Evolutionary conservation across 345 rosid genomes (phyloP).

Genomic region (Boechera stricta): DNA sequence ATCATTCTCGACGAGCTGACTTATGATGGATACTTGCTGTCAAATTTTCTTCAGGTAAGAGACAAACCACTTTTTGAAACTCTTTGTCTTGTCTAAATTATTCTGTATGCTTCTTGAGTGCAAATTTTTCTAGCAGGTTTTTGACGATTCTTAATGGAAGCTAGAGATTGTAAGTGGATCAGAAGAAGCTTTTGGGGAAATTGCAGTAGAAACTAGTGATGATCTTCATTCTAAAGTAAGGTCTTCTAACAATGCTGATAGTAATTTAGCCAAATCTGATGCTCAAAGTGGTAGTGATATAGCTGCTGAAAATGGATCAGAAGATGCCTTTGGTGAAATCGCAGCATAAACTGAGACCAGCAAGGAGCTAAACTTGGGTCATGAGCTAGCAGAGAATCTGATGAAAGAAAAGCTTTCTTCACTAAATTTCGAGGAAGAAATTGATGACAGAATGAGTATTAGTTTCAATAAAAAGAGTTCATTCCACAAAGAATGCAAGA

Average conservation of each 20-base stretch:
- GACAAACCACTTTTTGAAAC: too few relatives aligned
- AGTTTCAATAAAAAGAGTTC: conserved; percentile 53
- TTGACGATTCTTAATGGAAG: too few relatives aligned
- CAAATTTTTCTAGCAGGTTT: too few relatives aligned
- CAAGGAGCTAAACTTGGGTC: background rate
- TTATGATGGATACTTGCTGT: too few relatives aligned
- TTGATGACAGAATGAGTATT: conserved; percentile 54
- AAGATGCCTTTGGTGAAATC: too few relatives aligned
- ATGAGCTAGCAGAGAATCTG: conserved; percentile 5
- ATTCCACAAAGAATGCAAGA: conserved; percentile 40
- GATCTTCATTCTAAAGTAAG: conserved; percentile 30
- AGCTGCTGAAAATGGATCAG: too few relatives aligned
- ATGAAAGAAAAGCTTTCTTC: conserved; percentile 43
- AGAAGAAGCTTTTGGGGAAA: background rate
- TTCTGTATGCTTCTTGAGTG: too few relatives aligned
- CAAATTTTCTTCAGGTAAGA: too few relatives aligned
- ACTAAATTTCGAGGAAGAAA: conserved; percentile 42
- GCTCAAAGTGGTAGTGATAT: conserved; percentile 33
- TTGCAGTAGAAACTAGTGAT: conserved; percentile 17
- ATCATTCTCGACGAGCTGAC: too few relatives aligned
- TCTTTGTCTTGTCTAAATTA: too few relatives aligned
- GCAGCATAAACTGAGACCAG: conserved; percentile 30
- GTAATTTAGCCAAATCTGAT: background rate
- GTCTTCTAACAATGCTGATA: background rate
- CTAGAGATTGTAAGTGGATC: background rate